Conservation (phyloP, 1,284 basidiomycete genomes). For the Moesziomyces globuligerus region DNA sequence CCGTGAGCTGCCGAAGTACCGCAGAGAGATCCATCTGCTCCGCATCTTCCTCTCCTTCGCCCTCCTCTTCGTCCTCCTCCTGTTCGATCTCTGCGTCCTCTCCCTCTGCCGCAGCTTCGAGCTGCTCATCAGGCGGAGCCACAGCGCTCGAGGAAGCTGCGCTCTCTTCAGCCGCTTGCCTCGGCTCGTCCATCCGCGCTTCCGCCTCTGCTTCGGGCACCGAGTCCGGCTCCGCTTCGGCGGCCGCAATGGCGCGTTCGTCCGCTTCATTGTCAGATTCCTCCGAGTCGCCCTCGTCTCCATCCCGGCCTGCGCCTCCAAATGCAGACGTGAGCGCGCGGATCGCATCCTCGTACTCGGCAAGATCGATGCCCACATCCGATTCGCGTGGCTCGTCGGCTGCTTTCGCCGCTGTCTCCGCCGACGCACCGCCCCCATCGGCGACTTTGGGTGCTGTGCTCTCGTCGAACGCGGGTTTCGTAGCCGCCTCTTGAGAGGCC, state of each 20-base stretch:
- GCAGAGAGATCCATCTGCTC: conserved; percentile 49
- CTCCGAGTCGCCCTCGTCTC: conserved; percentile 41
- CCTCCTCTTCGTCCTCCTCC: conserved; percentile 14
- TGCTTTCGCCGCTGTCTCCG: conserved; percentile 1
- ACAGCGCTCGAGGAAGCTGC: not conserved
- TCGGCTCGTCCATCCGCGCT: not conserved
- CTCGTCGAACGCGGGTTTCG: conserved; percentile 3
- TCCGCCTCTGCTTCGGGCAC: conserved; percentile 6
- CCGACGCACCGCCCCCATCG: conserved; percentile 3
- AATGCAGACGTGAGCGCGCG: conserved; percentile 57
- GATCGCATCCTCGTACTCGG: conserved; percentile 56
- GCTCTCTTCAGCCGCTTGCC: not conserved
- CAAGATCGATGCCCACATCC: conserved; percentile 53
- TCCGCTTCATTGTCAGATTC: conserved; percentile 53
- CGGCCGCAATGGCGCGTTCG: conserved; percentile 56
- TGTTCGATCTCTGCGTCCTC: conserved; percentile 16
- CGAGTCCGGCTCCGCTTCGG: conserved; percentile 50
- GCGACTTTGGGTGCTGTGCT: conserved; percentile 5
- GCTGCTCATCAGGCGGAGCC: not conserved
- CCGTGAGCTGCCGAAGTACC: conserved; percentile 52
- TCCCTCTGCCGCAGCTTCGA: conserved; percentile 21
- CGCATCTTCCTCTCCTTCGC: conserved; percentile 18
- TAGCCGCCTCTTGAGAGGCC: conserved; percentile 1
- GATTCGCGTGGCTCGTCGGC: conserved; percentile 10
- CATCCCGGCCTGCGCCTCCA: conserved; percentile 16